A percentile compares a stretch with the other conserved stretches of the same genome.
Evolutionary conservation across 2,329 filamentous ascomycete genomes (phyloP).

Genomic region (Spiromastix sp.): DNA sequence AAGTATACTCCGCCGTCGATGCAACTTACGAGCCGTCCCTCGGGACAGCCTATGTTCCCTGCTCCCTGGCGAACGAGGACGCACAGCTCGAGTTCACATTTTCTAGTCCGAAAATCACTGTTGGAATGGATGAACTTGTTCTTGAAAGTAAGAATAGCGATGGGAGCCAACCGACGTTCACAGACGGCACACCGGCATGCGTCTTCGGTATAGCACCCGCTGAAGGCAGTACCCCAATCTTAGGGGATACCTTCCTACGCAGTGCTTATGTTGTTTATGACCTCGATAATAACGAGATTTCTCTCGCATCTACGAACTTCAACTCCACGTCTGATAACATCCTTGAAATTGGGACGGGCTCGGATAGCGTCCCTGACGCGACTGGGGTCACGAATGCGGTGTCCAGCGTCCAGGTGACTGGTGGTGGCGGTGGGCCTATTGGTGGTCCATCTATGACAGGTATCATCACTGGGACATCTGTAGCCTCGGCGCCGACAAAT

Average conservation of each 20-base stretch:
- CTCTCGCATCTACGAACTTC: conserved; percentile 57
- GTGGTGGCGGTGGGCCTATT: conserved; percentile 9
- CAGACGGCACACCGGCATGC: conserved; percentile 47
- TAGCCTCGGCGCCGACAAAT: conserved; percentile 1
- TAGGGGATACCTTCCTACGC: conserved; percentile 66
- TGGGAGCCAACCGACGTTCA: conserved; percentile 42
- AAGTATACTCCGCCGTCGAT: conserved; percentile 49
- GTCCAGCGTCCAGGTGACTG: conserved; percentile 10
- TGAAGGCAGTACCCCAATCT: conserved; percentile 44
- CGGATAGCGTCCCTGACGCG: conserved; percentile 40
- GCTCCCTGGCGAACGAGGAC: conserved; percentile 35
- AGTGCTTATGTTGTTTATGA: conserved; percentile 70
- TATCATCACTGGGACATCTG: background rate
- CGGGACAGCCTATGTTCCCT: conserved; percentile 44
- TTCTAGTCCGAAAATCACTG: conserved; percentile 41
- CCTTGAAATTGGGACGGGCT: conserved; percentile 41
- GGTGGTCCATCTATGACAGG: conserved; percentile 9
- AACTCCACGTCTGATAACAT: conserved; percentile 42
- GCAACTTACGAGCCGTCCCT: conserved; percentile 46
- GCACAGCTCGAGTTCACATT: conserved; percentile 46
- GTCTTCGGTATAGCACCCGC: conserved; percentile 58
- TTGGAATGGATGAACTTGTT: conserved; percentile 50
- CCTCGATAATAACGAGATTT: conserved; percentile 60
- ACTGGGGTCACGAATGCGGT: conserved; percentile 21
- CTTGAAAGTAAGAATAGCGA: conserved; percentile 42